A percentile compares a stretch with the other conserved stretches of the same genome.
Evolutionary conservation across 345 rosid species (phyloP).

Genomic region (Moringa oleifera): DNA sequence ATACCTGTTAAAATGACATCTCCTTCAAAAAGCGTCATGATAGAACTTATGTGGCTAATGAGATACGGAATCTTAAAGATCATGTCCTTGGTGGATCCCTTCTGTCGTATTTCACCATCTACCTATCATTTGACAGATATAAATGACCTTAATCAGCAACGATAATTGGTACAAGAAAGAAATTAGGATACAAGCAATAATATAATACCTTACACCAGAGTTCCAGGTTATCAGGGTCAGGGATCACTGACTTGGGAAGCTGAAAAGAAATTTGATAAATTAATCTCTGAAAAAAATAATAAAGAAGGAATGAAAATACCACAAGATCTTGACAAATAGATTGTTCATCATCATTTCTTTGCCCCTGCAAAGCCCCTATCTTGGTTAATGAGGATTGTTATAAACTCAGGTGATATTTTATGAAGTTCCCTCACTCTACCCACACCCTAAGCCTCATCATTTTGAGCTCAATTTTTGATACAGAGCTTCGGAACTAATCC

Average conservation of each 20-base stretch:
- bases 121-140: slow-evolving; percentile 39
- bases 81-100: slow-evolving; percentile 84
- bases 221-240: slow-evolving; percentile 77
- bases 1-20: slow-evolving; percentile 88
- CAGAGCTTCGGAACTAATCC: background rate
- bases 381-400: no score
- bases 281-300: background rate
- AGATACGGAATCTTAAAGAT: slow-evolving; percentile 79
- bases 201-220: slow-evolving; percentile 72
- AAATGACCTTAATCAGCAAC: slow-evolving; percentile 5
- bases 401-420: no score
- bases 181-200: background rate
- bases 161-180: background rate
- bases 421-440: background rate
- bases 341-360: background rate
- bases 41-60: slow-evolving; percentile 82
- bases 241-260: slow-evolving; percentile 60
- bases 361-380: background rate
- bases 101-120: slow-evolving; percentile 70
- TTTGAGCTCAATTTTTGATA: background rate
- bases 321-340: background rate
- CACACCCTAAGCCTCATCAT: background rate
- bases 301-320: background rate
- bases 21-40: slow-evolving; percentile 87
- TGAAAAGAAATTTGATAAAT: slow-evolving; percentile 19